Base-by-base conservation (phyloP, 495 filamentous ascomycete species). In the Hyaloscypha variabilis region DNA sequence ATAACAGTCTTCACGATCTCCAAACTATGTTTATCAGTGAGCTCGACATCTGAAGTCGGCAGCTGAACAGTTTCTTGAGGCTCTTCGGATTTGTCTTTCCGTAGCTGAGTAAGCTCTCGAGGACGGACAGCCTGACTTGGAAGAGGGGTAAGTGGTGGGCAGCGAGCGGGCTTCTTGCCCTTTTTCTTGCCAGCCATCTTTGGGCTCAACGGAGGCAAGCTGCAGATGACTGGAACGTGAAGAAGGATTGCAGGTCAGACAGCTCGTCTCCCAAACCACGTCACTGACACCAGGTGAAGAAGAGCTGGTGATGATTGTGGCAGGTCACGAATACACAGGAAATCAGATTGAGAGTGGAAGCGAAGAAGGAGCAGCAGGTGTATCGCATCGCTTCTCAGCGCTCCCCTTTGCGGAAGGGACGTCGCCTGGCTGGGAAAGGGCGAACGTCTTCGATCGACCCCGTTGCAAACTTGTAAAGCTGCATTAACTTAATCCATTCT, bases 21-120 rank as follows among this genome's bases (percentile, higher is more conserved):
- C 25, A 57, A 24, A 59, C 70, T 72, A 13, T 65, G 67, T 26
- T 71, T 8, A 19, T 61, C 51, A 26, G 50, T 66, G 31, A 71
- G 25, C 25, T 49, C 19, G 14, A 56, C 52, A 28, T 64, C 60
- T 8, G 68, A 31, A 6, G 42, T 55, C 3, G 64, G 46, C 49
- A 13, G 11, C 8, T 21, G 26, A 8, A 58, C 19, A 30, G 25
- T 26, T n/a, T 24, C 28, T 1, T 8, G 19, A 30, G 54, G 54
- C 14, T 6, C 51, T 4, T 46, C 11, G 39, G 19, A 10, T 19
- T 4, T 10, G 4, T 14, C 11, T 10, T 10, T 46, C 39, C 4
- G 51, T 8, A 3, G 19, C n/a, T 24, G 51, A 28, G 21, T 8
- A 8, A 23, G 21, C 25, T 54, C n/a, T 51, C n/a, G n/a, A n/a